Evolutionary conservation across 1,284 basidiomycete genomes (phyloP).

Genomic region (Gastroboletus turbinatus): DNA sequence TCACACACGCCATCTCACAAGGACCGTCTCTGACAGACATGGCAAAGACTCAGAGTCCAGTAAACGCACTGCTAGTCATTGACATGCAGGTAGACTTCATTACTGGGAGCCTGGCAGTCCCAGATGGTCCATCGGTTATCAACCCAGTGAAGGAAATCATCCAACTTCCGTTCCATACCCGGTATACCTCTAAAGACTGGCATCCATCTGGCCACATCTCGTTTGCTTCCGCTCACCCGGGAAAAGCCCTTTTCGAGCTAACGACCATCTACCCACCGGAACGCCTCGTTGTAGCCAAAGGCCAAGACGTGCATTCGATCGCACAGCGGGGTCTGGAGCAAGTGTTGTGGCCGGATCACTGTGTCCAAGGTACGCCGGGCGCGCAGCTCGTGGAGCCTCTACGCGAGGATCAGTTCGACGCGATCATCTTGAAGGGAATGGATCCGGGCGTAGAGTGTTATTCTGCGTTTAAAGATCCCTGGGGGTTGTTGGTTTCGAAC

Average conservation of each 20-base stretch:
- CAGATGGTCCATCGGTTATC: slow-evolving; percentile 43
- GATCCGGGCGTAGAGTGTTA: slow-evolving; percentile 49
- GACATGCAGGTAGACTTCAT: slow-evolving; percentile 37
- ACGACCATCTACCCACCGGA: slow-evolving; percentile 43
- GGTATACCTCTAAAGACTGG: slow-evolving; percentile 49
- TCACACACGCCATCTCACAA: background rate
- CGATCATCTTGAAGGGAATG: slow-evolving; percentile 45
- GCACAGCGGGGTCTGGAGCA: slow-evolving; percentile 38
- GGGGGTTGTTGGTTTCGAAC: slow-evolving; percentile 39
- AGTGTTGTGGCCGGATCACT: slow-evolving; percentile 53
- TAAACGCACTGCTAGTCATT: slow-evolving; percentile 31
- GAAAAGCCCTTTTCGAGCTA: slow-evolving; percentile 34
- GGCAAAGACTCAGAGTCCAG: slow-evolving; percentile 5
- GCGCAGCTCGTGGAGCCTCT: slow-evolving; percentile 45
- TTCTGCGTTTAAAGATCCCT: slow-evolving; percentile 52
- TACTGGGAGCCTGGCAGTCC: slow-evolving; percentile 47
- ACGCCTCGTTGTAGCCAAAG: slow-evolving; percentile 26
- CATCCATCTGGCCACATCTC: slow-evolving; percentile 51
- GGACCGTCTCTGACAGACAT: slow-evolving; percentile 15
- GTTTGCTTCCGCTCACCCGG: slow-evolving; percentile 45
- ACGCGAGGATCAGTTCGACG: slow-evolving; percentile 37
- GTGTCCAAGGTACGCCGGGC: slow-evolving; percentile 44
- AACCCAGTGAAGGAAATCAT: slow-evolving; percentile 42
- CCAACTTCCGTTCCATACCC: slow-evolving; percentile 40
- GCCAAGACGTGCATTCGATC: slow-evolving; percentile 20